Evolutionary conservation across 2,329 filamentous ascomycete genomes (phyloP), one percentile per base, ranked within the genome.

Genomic region (Aspergillus brunneoviolaceus): DNA sequence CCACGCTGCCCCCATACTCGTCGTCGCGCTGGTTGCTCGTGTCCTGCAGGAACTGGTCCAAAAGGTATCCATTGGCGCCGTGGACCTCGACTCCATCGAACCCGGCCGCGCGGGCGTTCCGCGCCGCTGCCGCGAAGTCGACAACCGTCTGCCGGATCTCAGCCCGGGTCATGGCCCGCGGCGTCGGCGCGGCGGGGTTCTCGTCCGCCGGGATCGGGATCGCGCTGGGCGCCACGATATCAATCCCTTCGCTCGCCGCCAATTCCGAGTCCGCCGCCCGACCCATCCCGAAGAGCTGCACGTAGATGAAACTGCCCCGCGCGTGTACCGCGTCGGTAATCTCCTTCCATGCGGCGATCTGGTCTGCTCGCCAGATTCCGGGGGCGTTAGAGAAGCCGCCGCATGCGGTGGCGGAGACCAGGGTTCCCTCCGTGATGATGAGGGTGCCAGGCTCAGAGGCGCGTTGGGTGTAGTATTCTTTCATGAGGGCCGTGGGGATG

Each of bases 51-150:
- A 82, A 83, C 58, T 82, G 79, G 55, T 83, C 80, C 2, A 80
- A 67, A 3, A 83, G 69, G 50, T 82, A 82, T n/a, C 77, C 81
- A 63, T 81, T 81, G 11, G 65, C 77, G 5, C 69, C 77, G 59
- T 81, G 79, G 16, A 81, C 70, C 60, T 82, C 80, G 0, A 82
- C 75, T 2, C 76, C 79, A 62, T 81, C 80, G 51, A 81, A 85
- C 0, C 83, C 83, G 29, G 77, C 80, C 35, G 79, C 77, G 2
- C 87, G 75, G 0, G 84, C 84, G 70, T 73, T 81, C 56, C 70
- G 71, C 1, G 80, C 79, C 1, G 80, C 78, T 7, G 64, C 60
- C 9, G 69, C 76, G 60, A 77, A 81, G 51, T 80, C 77, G 0
- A 62, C 52, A 12, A 80, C 74, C 2, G 71, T 74, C 11, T 63